phyloP scores from a whole-genome alignment of 306 rosid genomes.

The Aeschynomene evenia region DNA sequence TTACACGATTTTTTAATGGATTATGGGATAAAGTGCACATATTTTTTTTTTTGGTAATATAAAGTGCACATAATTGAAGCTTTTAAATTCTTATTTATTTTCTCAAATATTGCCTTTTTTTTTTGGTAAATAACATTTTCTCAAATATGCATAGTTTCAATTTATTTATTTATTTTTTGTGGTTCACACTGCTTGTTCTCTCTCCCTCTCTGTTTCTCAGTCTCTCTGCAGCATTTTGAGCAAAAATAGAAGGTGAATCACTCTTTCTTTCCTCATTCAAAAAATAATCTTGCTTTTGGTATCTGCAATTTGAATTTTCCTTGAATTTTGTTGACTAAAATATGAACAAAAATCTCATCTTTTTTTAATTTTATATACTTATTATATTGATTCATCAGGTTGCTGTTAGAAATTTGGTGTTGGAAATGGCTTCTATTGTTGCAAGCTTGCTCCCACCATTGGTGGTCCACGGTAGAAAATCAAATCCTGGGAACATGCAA shows the following conservation, averaged over 20 bases:
- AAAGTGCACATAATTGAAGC: no score
- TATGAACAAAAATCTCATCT: background rate
- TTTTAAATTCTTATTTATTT: no score
- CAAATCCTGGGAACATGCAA: slow-evolving; percentile 29
- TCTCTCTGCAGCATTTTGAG: background rate
- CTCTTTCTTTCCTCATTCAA: background rate
- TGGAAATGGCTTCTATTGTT: slow-evolving; percentile 65
- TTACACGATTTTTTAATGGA: no score
- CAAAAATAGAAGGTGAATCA: background rate
- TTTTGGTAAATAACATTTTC: no score
- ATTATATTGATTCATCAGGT: background rate
- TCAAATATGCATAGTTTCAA: no score
- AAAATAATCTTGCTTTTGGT: slow-evolving; percentile 14
- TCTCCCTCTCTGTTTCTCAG: background rate
- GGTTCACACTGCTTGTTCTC: slow-evolving; percentile 34
- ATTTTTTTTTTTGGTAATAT: no score
- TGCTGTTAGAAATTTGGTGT: background rate
- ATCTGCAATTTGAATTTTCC: background rate
- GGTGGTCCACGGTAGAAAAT: slow-evolving; percentile 42
- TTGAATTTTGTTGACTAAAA: background rate
- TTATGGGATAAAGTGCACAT: no score
- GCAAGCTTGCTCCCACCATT: slow-evolving; percentile 61
- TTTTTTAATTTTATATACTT: background rate
- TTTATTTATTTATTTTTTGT: slow-evolving; percentile 22
- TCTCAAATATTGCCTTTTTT: no score